Evolutionary conservation across 2,329 filamentous ascomycete species (phyloP).

Genomic region (Colletotrichum sp.): DNA sequence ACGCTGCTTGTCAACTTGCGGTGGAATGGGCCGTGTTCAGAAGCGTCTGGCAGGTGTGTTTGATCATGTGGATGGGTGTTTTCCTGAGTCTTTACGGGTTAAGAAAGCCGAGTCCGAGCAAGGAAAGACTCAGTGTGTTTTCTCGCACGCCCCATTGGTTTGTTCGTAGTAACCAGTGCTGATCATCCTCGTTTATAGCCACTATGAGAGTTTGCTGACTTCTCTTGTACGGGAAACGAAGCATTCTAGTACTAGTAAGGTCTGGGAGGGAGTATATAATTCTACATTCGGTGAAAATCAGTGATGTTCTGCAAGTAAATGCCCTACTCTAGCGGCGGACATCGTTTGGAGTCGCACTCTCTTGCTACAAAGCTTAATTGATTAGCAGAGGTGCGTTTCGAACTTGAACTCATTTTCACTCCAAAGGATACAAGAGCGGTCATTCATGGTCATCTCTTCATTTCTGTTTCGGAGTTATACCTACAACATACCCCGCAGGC

Average conservation of each 20-base stretch:
- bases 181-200: background rate
- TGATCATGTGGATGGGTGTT: too few species aligned
- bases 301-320: background rate
- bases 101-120: background rate
- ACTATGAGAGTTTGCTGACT: background rate
- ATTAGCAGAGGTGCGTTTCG: background rate
- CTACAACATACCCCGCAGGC: background rate
- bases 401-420: background rate
- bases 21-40: too few species aligned
- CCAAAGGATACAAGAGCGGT: accelerated
- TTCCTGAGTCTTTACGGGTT: background rate
- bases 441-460: background rate
- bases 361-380: background rate
- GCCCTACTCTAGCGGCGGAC: too few species aligned
- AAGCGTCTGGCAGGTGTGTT: too few species aligned
- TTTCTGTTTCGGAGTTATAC: background rate
- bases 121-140: too few species aligned
- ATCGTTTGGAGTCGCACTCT: background rate
- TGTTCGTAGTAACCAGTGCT: background rate
- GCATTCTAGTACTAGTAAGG: accelerated
- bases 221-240: background rate
- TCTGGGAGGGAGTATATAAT: background rate
- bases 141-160: background rate
- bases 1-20: background rate
- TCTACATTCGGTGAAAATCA: accelerated